Conservation (phyloP, 108 stramenopile species). For the Pseudonitzschia multistriata region DNA sequence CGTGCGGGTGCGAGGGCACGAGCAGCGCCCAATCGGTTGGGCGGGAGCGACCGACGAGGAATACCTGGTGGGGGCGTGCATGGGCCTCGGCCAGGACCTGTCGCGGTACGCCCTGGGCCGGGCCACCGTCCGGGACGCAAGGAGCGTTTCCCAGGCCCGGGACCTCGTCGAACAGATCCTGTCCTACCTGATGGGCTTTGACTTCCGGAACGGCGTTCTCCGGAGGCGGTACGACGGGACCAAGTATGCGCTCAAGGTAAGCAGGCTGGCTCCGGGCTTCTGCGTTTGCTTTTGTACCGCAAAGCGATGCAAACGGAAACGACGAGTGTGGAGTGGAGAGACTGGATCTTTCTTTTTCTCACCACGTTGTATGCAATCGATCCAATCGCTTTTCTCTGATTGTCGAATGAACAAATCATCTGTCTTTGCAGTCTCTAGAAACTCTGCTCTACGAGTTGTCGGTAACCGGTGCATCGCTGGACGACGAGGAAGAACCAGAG, state of each 20-base stretch:
- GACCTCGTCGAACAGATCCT: constrained; percentile 54
- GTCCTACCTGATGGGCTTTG: constrained; percentile 73
- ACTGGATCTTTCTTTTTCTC: not conserved
- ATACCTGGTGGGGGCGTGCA: constrained; percentile 75
- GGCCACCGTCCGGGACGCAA: constrained; percentile 53
- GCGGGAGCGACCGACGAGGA: constrained; percentile 90
- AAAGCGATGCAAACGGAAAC: not conserved
- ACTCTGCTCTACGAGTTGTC: constrained; percentile 86
- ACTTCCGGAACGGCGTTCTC: constrained; percentile 92
- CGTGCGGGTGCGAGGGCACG: constrained; percentile 5
- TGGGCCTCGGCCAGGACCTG: constrained; percentile 68
- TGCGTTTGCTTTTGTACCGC: too few relatives aligned
- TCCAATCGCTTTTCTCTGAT: not conserved
- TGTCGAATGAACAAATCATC: too few relatives aligned
- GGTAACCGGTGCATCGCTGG: constrained; percentile 45
- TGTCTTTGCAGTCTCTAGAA: constrained; percentile 47
- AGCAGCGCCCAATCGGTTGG: too few relatives aligned
- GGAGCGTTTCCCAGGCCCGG: constrained; percentile 50
- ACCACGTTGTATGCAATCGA: not conserved
- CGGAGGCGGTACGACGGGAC: constrained; percentile 86
- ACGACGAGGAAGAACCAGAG: constrained; percentile 8
- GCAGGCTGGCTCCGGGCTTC: not conserved
- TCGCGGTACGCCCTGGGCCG: constrained; percentile 65
- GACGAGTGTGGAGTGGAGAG: not conserved
- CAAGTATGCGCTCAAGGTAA: constrained; percentile 71